Conservation (phyloP, 345 rosid species). For the Dovyalis caffra region DNA sequence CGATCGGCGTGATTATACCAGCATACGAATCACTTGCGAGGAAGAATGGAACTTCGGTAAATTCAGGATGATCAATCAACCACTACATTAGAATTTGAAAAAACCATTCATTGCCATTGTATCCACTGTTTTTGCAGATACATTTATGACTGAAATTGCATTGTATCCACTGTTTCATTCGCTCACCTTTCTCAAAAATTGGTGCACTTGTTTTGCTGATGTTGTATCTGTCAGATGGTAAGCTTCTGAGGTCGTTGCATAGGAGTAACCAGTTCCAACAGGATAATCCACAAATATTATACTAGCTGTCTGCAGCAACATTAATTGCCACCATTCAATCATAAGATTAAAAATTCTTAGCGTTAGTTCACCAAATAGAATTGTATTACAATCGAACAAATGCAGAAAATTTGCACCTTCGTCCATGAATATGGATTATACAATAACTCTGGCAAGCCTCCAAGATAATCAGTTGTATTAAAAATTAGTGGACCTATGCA, state of each 20-base stretch:
- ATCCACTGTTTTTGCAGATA: no score
- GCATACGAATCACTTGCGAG: constrained; percentile 21
- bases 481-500: constrained; percentile 22
- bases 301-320: constrained; percentile 13
- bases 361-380: neutral
- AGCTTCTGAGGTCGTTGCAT: constrained; percentile 9
- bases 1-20: constrained; percentile 16
- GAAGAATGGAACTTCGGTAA: constrained; percentile 8
- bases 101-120: neutral
- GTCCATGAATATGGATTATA: constrained; percentile 27
- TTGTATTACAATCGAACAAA: neutral
- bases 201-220: neutral
- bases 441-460: constrained; percentile 19
- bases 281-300: constrained; percentile 24
- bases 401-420: constrained; percentile 14
- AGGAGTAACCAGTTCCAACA: constrained; percentile 24
- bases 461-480: constrained; percentile 12
- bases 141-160: neutral
- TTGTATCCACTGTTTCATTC: neutral
- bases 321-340: neutral
- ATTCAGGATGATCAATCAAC: constrained; percentile 19
- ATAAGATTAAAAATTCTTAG: neutral
- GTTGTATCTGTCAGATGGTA: constrained; percentile 8
- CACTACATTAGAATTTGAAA: constrained; percentile 17
- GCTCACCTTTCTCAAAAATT: constrained; percentile 16